Evolutionary conservation across 768 basidiomycete species (phyloP), one percentile per base, ranked within the genome.

Genomic region (Russula ochroleuca): DNA sequence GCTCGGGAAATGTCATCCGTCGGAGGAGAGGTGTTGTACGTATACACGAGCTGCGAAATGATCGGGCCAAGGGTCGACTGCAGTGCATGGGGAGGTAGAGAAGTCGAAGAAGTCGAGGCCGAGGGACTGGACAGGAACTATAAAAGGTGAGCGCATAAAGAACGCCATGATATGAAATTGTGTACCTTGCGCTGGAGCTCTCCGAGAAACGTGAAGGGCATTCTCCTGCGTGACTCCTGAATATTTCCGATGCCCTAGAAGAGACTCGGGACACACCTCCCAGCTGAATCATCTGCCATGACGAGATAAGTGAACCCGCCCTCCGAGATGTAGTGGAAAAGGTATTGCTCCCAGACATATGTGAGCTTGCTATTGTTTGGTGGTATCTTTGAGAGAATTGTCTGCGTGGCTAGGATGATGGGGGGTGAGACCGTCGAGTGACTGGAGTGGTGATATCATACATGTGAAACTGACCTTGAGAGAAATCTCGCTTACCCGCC

Each of bases 271-370:
- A 73, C 84, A 67, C 63, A 91, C 92, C 96, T 81, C 61, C 94
- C 95, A 19, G 86, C 91, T 45, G 87, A 81, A 73, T 98, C 95
- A 72, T 98, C 94, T 6, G 93, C 92, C 87, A 99, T 94, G 59
- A 94, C 91, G 25, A 98, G 82, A 74, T 89, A 95, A 41, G 87
- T 86, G 72, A 91, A 85, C 0, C 92, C 92, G 19, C 86, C 87
- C 67, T 93, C 92, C 6, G 92, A 90, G 68, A 96, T 82, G 75
- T 98, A 97, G 76, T 98, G 94, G 71, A 98, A 95, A 11, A 95
- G 80, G 71, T 90, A 95, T 76, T 94, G 87, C 70, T 92, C 92
- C 92, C 91, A 93, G 62, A 88, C 90, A 80, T 94, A 92, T 61
- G 86, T 86, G 61, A 88, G 78, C 75, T 90, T 90, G 77, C 86